Evolutionary conservation across 805 yeast genomes (phyloP), one percentile per base, ranked within the genome.

Genomic region (Wickerhamiella nectarea): DNA sequence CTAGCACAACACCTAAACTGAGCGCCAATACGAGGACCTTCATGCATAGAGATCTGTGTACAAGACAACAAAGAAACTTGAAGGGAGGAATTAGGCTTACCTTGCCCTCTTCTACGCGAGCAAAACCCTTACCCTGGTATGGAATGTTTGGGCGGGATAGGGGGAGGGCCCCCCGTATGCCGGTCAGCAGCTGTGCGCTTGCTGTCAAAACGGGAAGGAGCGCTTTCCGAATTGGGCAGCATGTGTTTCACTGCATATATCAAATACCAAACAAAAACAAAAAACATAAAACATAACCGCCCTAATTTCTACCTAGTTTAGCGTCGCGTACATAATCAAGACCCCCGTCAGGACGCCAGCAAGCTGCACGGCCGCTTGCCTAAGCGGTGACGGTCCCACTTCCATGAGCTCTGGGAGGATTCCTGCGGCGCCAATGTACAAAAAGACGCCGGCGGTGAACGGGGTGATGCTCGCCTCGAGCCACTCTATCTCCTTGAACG

Each of bases 371-470:
- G 18, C 22, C 14, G 34, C 29, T 26, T 38, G 41, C n/a, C n/a
- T 10, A 3, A 34, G 11, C 12, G 36, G 22, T 6, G 22, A 20
- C 12, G 22, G 20, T 7, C 17, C 34, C 4, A 38, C 50, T 52
- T 72, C 77, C 36, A 80, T 59, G 18, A 80, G 58, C 53, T 80
- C 85, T 1, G 91, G 89, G 31, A 80, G 72, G n/a, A 80, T 80
- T 36, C 82, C 80, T 18, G 78, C 78, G 0, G 80, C 70, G 6
- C 82, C 83, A 48, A 80, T 77, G 56, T 80, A 80, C 19, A 80
- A 57, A 54, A 80, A 76, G 6, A 83, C 82, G 48, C 89, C 91
- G 1, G 86, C 81, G 0, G 86, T 78, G 55, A 80, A 71, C 12
- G 89, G 86, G 37, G 79, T 60, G 11, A 79, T 69, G 43, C 72